These are phyloP conservation scores for Suillus fuscotomentosus DNA, from an alignment of 768 basidiomycete species.

Conservation along the genomic window DNA sequence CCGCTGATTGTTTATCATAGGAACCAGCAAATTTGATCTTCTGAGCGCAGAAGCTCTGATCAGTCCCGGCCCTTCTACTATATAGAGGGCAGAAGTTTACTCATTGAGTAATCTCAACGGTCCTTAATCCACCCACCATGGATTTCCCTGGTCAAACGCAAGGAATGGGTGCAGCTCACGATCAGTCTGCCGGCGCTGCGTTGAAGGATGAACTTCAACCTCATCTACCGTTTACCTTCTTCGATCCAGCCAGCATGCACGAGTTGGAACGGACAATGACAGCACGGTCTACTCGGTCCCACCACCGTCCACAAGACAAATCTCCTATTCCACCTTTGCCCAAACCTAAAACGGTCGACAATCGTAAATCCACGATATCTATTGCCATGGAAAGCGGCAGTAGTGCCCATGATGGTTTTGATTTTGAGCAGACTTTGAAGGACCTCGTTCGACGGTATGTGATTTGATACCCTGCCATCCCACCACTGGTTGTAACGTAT, in stretches of 20 bases:
- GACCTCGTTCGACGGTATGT: conserved; percentile 24
- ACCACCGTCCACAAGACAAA: neutral
- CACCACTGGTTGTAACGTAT: conserved; percentile 1
- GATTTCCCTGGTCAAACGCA: neutral
- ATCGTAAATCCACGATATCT: neutral
- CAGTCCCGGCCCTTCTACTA: neutral
- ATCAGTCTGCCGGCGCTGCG: neutral
- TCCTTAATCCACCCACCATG: neutral
- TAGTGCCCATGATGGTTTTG: conserved; percentile 36
- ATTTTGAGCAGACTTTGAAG: conserved; percentile 28
- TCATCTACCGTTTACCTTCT: neutral
- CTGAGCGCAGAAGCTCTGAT: neutral
- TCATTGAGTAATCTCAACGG: neutral
- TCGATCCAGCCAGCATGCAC: conserved; percentile 1
- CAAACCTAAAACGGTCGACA: neutral
- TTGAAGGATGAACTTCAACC: neutral
- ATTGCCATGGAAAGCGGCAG: neutral
- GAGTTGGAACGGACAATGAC: neutral
- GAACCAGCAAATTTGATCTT: neutral
- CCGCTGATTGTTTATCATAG: neutral
- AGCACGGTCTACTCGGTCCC: neutral
- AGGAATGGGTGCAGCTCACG: neutral
- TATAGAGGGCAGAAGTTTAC: neutral
- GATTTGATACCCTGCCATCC: neutral
- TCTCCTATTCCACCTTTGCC: neutral